A percentile compares a stretch with the other conserved stretches of the same genome.
Conservation (phyloP, 345 rosid genomes). For the Luvunga scandens region DNA sequence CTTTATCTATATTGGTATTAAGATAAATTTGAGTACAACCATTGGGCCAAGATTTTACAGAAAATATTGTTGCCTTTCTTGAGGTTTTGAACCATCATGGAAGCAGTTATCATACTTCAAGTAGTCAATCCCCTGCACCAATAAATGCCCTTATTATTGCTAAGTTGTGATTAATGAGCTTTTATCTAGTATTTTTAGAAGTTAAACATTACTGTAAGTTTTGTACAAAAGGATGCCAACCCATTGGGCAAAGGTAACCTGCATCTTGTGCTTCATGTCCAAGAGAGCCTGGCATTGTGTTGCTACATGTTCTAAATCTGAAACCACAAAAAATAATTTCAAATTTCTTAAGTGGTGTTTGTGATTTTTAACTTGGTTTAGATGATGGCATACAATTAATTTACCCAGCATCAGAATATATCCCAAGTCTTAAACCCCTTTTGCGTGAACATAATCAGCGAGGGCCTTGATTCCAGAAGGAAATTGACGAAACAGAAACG, state of each 20-base stretch:
- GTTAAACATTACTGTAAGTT: background rate
- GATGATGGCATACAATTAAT: background rate
- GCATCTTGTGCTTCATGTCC: constrained; percentile 62
- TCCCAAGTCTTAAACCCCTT: constrained; percentile 54
- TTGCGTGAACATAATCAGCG: constrained; percentile 46
- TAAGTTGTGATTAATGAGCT: too few relatives aligned
- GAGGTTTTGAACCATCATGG: constrained; percentile 33
- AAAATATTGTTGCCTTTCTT: constrained; percentile 26
- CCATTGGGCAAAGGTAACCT: constrained; percentile 49
- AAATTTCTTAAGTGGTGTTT: background rate
- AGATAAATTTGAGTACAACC: background rate
- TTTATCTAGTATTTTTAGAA: background rate
- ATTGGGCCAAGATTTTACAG: background rate
- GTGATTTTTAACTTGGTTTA: background rate
- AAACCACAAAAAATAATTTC: background rate
- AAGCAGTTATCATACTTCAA: constrained; percentile 59
- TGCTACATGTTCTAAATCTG: constrained; percentile 53
- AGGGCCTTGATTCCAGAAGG: constrained; percentile 58
- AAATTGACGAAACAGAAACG: too few relatives aligned
- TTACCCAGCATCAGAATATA: constrained; percentile 58
- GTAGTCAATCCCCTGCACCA: constrained; percentile 35
- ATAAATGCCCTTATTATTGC: background rate
- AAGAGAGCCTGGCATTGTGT: constrained; percentile 55
- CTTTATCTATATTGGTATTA: background rate
- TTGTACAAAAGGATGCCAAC: constrained; percentile 22